Evolutionary conservation across 768 basidiomycete genomes (phyloP), one percentile per base, ranked within the genome.

Genomic region (Russula abietina): DNA sequence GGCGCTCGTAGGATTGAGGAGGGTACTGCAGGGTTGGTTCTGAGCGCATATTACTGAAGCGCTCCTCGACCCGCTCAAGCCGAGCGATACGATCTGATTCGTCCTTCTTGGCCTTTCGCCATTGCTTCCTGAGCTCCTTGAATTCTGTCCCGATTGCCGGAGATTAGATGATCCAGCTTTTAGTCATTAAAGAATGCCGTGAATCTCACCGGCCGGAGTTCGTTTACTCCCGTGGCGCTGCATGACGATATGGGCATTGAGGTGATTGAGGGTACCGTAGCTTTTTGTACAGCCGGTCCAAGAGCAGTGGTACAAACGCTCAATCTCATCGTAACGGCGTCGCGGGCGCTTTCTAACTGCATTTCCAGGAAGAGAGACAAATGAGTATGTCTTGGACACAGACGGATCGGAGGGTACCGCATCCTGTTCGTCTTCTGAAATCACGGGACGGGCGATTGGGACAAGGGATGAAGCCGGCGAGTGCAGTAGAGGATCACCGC

Each of bases 191-290:
- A 49, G 4, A 46, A 50, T 28, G 38, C 17, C 49, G 10, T 19
- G 43, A 71, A 24, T 77, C 89, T 75, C 70, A 96, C 96, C 95
- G 60, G 83, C 84, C 14, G 96, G 96, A 72, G 84, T 88, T 59
- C 95, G 83, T 76, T 96, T 98, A 17, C 79, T 60, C 48, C 96
- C 96, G 72, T 99, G 96, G 74, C 91, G 91, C 74, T 98, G 96
- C 91, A 97, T 97, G n/a, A 87, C 89, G 61, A 98, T 93, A 73
- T 99, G 96, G 33, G 94, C 93, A 72, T 99, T 99, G 64, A 99
- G 80, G 74, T 99, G 96, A 72, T 99, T 98, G 54, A 98, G 80
- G 4, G 94, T 97, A 33, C 94, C 94, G 70, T 96, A 97, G 30
- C 90, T 81, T 76, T 96, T 96, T 59, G 84, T 80, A 70, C 81